Evolutionary conservation across 345 rosid species (phyloP).

Genomic region (Euphorbia lathyris): DNA sequence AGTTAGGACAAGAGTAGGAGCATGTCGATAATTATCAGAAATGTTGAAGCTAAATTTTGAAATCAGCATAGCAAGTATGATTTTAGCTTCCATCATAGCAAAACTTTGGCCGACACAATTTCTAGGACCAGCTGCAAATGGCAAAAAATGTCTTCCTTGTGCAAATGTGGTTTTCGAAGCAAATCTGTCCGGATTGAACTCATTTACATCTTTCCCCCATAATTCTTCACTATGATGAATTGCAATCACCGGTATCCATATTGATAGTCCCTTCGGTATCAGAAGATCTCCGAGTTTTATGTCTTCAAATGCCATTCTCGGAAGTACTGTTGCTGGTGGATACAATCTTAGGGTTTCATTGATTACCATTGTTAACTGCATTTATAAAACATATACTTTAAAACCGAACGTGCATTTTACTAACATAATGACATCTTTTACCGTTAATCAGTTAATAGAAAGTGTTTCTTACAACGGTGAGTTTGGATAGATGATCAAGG

Average conservation of each 20-base stretch:
- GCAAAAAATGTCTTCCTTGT: conserved; percentile 61
- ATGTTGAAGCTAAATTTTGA: conserved; percentile 52
- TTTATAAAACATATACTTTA: too few species aligned
- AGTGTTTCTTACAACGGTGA: conserved; percentile 76
- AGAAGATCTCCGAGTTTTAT: conserved; percentile 68
- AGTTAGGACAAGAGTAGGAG: conserved; percentile 66
- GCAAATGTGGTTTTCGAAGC: conserved; percentile 40
- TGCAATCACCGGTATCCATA: conserved; percentile 94
- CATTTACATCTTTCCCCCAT: conserved; percentile 88
- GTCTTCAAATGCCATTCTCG: conserved; percentile 91
- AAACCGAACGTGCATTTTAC: too few species aligned
- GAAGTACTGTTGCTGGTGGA: conserved; percentile 85
- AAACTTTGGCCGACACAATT: conserved; percentile 75
- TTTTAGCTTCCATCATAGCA: conserved; percentile 84
- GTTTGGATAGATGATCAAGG: conserved; percentile 69
- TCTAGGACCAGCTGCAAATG: conserved; percentile 78
- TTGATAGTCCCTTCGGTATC: conserved; percentile 83
- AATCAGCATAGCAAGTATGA: conserved; percentile 64
- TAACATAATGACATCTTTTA: too few species aligned
- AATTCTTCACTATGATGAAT: conserved; percentile 80
- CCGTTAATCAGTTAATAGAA: too few species aligned
- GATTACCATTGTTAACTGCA: conserved; percentile 81
- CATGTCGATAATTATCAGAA: conserved; percentile 65
- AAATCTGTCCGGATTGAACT: conserved; percentile 82
- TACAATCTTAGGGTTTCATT: conserved; percentile 85